Base-by-base conservation (phyloP, 2,329 filamentous ascomycete genomes). In the Cordyceps militaris region DNA sequence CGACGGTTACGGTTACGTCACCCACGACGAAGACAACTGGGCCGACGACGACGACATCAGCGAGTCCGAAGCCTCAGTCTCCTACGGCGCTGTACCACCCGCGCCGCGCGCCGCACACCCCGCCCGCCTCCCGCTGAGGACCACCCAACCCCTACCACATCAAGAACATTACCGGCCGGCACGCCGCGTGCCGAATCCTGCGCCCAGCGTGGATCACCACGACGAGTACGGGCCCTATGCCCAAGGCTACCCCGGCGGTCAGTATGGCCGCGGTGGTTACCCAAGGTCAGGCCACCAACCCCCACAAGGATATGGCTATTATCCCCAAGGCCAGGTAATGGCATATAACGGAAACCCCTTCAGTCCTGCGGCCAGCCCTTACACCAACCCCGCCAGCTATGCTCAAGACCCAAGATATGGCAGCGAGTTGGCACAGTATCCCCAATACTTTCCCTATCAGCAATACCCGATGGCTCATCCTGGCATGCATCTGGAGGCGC, bases 151-250 rank as follows among this genome's bases (percentile, higher is more conserved):
- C 66, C 65, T 49, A 59, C 64, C 43, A 48, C 61, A 46, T 36
- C 63, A 68, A 61, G 75, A 67, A 62, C 74, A 66, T 66, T 73
- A 71, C 63, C 76, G 75, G 69, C 59, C 72, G 59, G 70, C 71
- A 64, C 66, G 65, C 46, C 64, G 62, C 56, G 63, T 63, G 64
- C 79, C 80, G 63, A 75, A 75, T 61, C 76, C 79, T 62, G 76
- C 82, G 57, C 81, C 83, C 75, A 88, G 80, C 69, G 77, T 81
- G 75, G 86, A 88, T 69, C 80, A 80, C 36, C 77, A 77, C 21
- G 84, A 89, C 24, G 84, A 88, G n/a, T 86, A 80, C 67, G 71
- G 74, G 61, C 70, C 66, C 64, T 75, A 71, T 76, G 78, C 74
- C 71, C 70, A 66, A 28, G 16, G n/a, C 19, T 67, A 66, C 50